These are phyloP conservation scores for Didymella exigua DNA, from an alignment of 2,329 filamentous ascomycete genomes.

Conservation along the genomic window DNA sequence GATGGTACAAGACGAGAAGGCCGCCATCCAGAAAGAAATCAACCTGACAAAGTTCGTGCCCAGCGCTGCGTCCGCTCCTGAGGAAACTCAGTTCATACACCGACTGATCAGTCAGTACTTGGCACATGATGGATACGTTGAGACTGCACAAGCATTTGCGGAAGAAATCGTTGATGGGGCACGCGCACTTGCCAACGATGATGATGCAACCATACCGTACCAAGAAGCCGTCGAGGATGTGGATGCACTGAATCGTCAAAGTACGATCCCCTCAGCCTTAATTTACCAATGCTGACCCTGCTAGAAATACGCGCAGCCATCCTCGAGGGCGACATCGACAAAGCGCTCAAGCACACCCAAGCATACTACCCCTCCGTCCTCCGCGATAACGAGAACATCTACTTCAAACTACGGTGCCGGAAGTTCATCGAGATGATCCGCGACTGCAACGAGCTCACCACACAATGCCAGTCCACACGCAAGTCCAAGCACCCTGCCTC, in stretches of 20 bases:
- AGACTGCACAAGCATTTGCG: slow-evolving; percentile 87
- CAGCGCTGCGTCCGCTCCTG: slow-evolving; percentile 50
- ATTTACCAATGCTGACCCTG: not conserved
- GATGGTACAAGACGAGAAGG: slow-evolving; percentile 62
- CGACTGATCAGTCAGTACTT: slow-evolving; percentile 85
- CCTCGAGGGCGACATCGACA: slow-evolving; percentile 89
- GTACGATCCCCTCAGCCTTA: slow-evolving; percentile 56
- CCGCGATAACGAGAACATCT: slow-evolving; percentile 77
- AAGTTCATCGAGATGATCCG: slow-evolving; percentile 88
- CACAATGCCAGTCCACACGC: slow-evolving; percentile 32
- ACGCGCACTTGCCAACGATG: slow-evolving; percentile 67
- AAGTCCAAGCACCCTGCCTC: slow-evolving; percentile 38
- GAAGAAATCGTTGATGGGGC: slow-evolving; percentile 79
- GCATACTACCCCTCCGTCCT: slow-evolving; percentile 81
- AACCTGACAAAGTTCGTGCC: slow-evolving; percentile 24
- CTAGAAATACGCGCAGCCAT: slow-evolving; percentile 85
- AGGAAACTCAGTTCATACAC: slow-evolving; percentile 80
- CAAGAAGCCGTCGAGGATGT: slow-evolving; percentile 77
- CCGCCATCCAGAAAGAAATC: slow-evolving; percentile 43
- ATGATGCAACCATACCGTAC: slow-evolving; percentile 56
- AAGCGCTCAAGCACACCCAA: slow-evolving; percentile 80
- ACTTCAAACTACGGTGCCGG: slow-evolving; percentile 85
- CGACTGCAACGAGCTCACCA: slow-evolving; percentile 51
- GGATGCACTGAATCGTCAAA: slow-evolving; percentile 84
- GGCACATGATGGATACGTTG: slow-evolving; percentile 93